phyloP scores from a whole-genome alignment of 768 basidiomycete genomes.

The Leccinum barrowsii region DNA sequence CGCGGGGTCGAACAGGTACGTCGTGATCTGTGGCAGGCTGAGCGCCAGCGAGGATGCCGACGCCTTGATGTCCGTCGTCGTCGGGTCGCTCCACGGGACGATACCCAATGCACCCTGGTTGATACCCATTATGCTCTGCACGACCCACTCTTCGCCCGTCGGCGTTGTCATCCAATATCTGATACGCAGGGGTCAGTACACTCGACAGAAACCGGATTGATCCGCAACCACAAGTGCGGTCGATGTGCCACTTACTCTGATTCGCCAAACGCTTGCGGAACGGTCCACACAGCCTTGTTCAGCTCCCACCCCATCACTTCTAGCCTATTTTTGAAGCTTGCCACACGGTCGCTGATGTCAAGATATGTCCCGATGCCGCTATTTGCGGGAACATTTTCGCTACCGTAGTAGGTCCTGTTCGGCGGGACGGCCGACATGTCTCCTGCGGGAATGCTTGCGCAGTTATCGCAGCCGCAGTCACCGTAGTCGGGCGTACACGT shows the following conservation, averaged over 20 bases:
- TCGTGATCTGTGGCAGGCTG: constrained; percentile 42
- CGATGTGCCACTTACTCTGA: constrained; percentile 26
- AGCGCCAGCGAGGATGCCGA: constrained; percentile 48
- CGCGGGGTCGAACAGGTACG: constrained; percentile 43
- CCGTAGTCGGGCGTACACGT: constrained; percentile 63
- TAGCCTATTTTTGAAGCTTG: constrained; percentile 57
- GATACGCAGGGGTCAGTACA: background rate
- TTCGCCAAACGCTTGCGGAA: constrained; percentile 72
- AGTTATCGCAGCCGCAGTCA: constrained; percentile 72
- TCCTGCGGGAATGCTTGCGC: constrained; percentile 43
- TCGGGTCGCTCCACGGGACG: constrained; percentile 50
- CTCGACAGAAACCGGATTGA: too few relatives aligned
- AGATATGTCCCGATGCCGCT: constrained; percentile 43
- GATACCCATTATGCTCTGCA: constrained; percentile 61
- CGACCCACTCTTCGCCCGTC: constrained; percentile 66
- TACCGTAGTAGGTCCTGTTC: constrained; percentile 18
- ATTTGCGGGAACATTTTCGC: constrained; percentile 22
- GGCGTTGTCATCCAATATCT: constrained; percentile 63
- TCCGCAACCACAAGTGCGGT: background rate
- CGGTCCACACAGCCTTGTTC: constrained; percentile 71
- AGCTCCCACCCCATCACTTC: constrained; percentile 66
- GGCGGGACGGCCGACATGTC: constrained; percentile 28
- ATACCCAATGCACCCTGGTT: constrained; percentile 68
- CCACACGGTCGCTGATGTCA: constrained; percentile 66
- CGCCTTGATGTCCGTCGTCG: constrained; percentile 47